phyloP scores from a whole-genome alignment of 1,139 yeast genomes.

The Lipomyces yarrowii region DNA sequence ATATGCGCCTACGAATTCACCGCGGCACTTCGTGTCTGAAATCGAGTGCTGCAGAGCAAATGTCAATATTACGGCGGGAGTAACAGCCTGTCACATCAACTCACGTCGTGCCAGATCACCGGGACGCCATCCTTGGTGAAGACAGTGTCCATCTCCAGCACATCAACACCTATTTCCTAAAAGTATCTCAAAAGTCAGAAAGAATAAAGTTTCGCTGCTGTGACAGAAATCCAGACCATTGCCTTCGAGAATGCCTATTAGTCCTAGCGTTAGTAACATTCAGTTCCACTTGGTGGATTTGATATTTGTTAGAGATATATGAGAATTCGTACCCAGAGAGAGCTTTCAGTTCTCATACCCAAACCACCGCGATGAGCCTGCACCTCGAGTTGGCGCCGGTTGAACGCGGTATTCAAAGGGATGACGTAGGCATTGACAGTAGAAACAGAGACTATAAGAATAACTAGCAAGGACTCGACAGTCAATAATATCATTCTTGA shows the following conservation, averaged over 20 bases:
- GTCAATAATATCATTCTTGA: neutral
- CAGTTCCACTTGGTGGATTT: neutral
- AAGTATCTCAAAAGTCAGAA: neutral
- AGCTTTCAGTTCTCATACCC: neutral
- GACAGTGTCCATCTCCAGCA: neutral
- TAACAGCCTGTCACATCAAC: neutral
- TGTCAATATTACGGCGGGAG: neutral
- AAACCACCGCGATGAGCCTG: neutral
- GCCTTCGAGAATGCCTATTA: neutral
- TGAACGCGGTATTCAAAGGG: neutral
- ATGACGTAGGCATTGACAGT: neutral
- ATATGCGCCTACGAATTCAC: neutral
- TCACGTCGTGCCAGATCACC: neutral
- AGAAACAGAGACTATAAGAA: neutral
- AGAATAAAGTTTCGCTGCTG: neutral
- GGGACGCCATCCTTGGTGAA: neutral
- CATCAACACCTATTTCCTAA: neutral
- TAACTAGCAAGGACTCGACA: neutral
- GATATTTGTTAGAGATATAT: neutral
- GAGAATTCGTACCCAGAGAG: neutral
- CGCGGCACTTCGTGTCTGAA: neutral
- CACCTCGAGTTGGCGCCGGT: neutral
- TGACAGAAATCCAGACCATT: neutral
- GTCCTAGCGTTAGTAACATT: neutral
- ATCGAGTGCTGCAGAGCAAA: neutral